Evolutionary conservation across 495 filamentous ascomycete genomes (phyloP).

Genomic region (Terfezia claveryi): DNA sequence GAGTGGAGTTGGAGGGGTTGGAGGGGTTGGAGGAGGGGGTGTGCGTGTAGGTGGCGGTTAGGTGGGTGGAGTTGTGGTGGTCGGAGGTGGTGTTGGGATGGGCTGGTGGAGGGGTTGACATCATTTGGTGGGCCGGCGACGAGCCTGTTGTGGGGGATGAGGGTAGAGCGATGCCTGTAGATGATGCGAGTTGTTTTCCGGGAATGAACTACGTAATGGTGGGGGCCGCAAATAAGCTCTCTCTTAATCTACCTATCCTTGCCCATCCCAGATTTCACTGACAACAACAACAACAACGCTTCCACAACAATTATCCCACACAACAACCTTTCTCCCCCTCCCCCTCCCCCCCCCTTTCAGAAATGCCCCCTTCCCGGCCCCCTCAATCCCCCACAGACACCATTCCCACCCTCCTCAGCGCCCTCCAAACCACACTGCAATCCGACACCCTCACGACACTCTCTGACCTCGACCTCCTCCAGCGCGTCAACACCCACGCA

Average conservation of each 20-base stretch:
- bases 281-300: background rate
- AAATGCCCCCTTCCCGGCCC: background rate
- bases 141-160: background rate
- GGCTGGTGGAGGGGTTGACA: background rate
- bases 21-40: background rate
- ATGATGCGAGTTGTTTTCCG: background rate
- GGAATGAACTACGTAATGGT: background rate
- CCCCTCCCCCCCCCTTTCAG: background rate
- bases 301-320: background rate
- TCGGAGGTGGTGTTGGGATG: background rate
- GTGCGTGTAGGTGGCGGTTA: background rate
- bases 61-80: background rate
- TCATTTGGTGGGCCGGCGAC: background rate
- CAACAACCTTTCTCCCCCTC: background rate
- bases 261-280: background rate
- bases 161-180: background rate
- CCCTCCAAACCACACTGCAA: background rate
- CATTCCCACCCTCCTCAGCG: background rate
- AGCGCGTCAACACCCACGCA: conserved; percentile 17
- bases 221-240: background rate
- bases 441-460: conserved; percentile 16
- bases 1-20: background rate
- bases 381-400: background rate
- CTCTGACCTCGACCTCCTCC: conserved; percentile 18
- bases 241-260: background rate